Evolutionary conservation across 805 yeast genomes (phyloP).

Genomic region (Nakazawaea pomicola): DNA sequence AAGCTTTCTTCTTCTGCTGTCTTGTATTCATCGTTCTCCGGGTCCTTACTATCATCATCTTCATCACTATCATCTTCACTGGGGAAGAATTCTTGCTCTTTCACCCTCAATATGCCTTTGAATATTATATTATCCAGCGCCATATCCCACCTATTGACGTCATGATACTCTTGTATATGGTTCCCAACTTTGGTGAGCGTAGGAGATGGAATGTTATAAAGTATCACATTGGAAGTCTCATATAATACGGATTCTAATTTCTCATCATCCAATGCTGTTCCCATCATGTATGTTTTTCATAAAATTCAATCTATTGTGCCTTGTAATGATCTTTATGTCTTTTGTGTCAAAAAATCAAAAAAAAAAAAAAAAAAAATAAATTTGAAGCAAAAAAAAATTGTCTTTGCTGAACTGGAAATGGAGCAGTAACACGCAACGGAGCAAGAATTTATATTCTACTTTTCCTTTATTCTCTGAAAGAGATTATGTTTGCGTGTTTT

Average conservation of each 20-base stretch:
- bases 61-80: slow-evolving; percentile 7
- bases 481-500: too few relatives aligned
- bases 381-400: too few relatives aligned
- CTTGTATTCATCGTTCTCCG: too few relatives aligned
- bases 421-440: too few relatives aligned
- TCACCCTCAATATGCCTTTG: slow-evolving; percentile 9
- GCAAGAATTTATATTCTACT: too few relatives aligned
- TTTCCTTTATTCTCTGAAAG: too few relatives aligned
- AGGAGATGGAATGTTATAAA: slow-evolving; percentile 11
- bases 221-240: slow-evolving; percentile 11
- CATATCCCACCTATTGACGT: slow-evolving; percentile 8
- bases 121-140: slow-evolving; percentile 7
- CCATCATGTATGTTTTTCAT: too few relatives aligned
- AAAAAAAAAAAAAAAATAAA: too few relatives aligned
- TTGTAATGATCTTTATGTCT: too few relatives aligned
- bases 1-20: slow-evolving; percentile 2
- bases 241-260: slow-evolving; percentile 9
- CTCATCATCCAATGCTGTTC: slow-evolving; percentile 7
- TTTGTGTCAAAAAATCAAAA: too few relatives aligned
- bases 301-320: too few relatives aligned
- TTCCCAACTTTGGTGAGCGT: neutral
- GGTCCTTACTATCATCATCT: slow-evolving; percentile 2
- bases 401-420: too few relatives aligned
- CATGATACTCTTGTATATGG: slow-evolving; percentile 11
- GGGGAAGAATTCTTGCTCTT: slow-evolving; percentile 5